Percentiles rank a stretch among this genome's conserved stretches.
phyloP scores from a whole-genome alignment of 768 basidiomycete species.

The Russula dissimulans region DNA sequence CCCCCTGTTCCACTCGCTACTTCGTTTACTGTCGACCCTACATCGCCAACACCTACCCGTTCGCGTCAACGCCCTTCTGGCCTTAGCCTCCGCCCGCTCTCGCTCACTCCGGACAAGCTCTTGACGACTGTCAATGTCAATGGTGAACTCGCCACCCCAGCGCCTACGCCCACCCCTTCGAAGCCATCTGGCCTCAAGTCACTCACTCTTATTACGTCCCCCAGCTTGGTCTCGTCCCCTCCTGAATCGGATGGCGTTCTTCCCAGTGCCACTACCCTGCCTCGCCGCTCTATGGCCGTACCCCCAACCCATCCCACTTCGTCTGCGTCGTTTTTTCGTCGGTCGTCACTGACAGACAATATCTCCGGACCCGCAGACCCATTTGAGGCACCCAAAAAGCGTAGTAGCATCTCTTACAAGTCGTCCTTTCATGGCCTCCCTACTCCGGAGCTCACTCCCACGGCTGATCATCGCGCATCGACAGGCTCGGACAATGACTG shows the following conservation, averaged over 20 bases:
- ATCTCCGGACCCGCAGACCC: conserved; percentile 27
- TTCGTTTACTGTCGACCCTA: conserved; percentile 10
- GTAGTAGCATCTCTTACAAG: conserved; percentile 74
- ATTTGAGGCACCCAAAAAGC: conserved; percentile 30
- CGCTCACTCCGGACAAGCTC: conserved; percentile 51
- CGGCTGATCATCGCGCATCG: conserved; percentile 38
- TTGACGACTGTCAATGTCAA: conserved; percentile 22
- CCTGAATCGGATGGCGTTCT: not conserved
- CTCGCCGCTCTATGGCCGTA: conserved; percentile 29
- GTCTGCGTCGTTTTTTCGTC: conserved; percentile 30
- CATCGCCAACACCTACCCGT: conserved; percentile 33
- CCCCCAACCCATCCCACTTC: conserved; percentile 24
- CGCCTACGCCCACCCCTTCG: conserved; percentile 48
- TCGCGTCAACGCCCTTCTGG: conserved; percentile 56
- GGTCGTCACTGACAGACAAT: conserved; percentile 25
- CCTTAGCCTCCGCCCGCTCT: conserved; percentile 60
- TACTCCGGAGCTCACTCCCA: conserved; percentile 70
- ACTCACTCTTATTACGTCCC: conserved; percentile 36
- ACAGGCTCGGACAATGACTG: conserved; percentile 27
- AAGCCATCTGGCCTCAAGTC: conserved; percentile 42
- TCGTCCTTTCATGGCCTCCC: conserved; percentile 43
- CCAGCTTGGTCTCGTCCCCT: conserved; percentile 16
- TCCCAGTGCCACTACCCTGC: conserved; percentile 17
- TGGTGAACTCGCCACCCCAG: conserved; percentile 19
- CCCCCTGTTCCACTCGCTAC: conserved; percentile 13